Conservation (phyloP, 2,329 filamentous ascomycete genomes). For the Botrytis byssoidea region DNA sequence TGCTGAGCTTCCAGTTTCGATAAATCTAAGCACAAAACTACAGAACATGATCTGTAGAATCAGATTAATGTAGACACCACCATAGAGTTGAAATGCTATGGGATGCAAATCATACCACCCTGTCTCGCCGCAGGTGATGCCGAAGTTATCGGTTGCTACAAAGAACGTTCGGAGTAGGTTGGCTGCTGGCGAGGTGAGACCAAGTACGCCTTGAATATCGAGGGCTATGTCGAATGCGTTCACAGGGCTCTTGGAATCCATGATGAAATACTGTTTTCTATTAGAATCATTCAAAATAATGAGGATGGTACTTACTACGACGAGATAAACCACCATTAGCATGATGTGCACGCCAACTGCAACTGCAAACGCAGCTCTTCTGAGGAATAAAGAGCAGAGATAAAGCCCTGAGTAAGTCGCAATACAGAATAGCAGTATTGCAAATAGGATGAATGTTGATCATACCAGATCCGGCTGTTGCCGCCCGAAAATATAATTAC, state of each 20-base stretch:
- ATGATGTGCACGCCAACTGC: constrained; percentile 33
- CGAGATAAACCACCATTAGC: constrained; percentile 49
- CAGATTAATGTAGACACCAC: constrained; percentile 32
- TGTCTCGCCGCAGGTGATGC: constrained; percentile 31
- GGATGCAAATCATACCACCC: constrained; percentile 27
- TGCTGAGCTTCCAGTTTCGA: not conserved
- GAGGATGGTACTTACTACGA: constrained; percentile 53
- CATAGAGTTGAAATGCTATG: constrained; percentile 31
- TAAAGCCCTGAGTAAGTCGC: not conserved
- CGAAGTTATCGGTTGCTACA: constrained; percentile 41
- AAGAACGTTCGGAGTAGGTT: constrained; percentile 58
- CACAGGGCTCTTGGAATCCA: not conserved
- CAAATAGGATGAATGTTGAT: not conserved
- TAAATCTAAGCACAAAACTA: not conserved
- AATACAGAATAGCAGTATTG: not conserved
- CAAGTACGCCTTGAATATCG: not conserved
- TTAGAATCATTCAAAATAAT: not conserved
- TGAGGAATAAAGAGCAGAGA: not conserved
- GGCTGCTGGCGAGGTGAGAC: constrained; percentile 43
- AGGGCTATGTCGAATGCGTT: not conserved
- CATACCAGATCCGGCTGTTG: not conserved
- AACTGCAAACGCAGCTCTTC: constrained; percentile 17
- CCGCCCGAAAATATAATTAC: not conserved
- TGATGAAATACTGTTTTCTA: not conserved
- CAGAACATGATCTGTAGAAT: constrained; percentile 30